These are phyloP conservation scores for Pilasporangium apinafurcum DNA, from an alignment of 352 stramenopile genomes.

Conservation along the genomic window DNA sequence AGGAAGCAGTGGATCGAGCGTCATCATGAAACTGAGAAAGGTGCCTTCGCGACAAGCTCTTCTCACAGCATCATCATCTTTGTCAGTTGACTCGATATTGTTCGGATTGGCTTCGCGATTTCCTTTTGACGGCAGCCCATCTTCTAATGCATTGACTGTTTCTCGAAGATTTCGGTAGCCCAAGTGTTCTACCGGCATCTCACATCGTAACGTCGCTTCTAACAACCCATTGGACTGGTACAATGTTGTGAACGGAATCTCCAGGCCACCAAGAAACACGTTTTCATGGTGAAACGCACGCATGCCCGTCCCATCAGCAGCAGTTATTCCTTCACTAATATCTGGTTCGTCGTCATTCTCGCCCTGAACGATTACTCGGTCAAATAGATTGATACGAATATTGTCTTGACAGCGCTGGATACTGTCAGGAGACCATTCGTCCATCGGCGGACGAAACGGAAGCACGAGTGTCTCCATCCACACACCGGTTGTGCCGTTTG, in stretches of 20 bases:
- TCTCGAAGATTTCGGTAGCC: slow-evolving; percentile 67
- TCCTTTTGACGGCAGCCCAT: no score
- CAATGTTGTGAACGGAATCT: slow-evolving; percentile 86
- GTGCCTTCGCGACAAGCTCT: slow-evolving; percentile 53
- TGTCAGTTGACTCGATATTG: slow-evolving; percentile 6
- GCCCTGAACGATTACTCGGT: slow-evolving; percentile 60
- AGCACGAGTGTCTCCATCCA: slow-evolving; percentile 92
- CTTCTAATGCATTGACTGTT: no score
- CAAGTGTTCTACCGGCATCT: slow-evolving; percentile 78
- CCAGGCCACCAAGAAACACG: slow-evolving; percentile 75
- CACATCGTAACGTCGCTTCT: slow-evolving; percentile 75
- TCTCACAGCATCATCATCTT: slow-evolving; percentile 24
- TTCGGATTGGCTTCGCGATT: no score
- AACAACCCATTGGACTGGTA: slow-evolving; percentile 69
- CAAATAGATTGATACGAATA: slow-evolving; percentile 85
- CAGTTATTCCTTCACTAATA: slow-evolving; percentile 6
- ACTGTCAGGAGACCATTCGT: slow-evolving; percentile 74
- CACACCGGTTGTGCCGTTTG: slow-evolving; percentile 36
- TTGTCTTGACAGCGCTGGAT: slow-evolving; percentile 69
- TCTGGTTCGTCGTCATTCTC: slow-evolving; percentile 17
- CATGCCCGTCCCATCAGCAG: slow-evolving; percentile 12
- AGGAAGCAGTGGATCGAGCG: slow-evolving; percentile 80
- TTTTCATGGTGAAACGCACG: slow-evolving; percentile 67
- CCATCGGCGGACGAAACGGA: slow-evolving; percentile 75
- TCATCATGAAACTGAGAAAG: slow-evolving; percentile 83